Evolutionary conservation across 176 grass and related monocot species (phyloP), one percentile per base, ranked within the genome.

Genomic region (Oryza glaberrima): DNA sequence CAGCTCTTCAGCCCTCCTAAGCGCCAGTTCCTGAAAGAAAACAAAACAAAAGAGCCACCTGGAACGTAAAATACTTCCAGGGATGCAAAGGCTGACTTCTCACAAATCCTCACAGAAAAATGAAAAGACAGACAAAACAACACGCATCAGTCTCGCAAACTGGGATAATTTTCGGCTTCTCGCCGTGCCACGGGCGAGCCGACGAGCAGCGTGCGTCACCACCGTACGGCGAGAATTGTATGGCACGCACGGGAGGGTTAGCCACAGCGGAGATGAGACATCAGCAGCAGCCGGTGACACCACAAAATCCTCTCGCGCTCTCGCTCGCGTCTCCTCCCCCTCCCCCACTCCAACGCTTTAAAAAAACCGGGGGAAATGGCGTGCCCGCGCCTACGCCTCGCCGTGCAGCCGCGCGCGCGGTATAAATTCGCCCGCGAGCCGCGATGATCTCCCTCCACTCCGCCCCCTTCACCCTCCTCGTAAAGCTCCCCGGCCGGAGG

Each of bases 241-340:
- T 81, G 85, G 85, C 77, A 44, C 70, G 45, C 26, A 65, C 6
- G 54, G 76, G 67, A 3, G 65, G 75, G 30, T 84, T 86, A 85
- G 83, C 83, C 73, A 71, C 83, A 83, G 11, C 4, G 52, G 17
- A 10, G 81, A 65, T 74, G 54, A n/a, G 81, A 44, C 3, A 72
- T 74, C 65, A 74, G 25, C 70, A 74, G 16, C 70, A 51, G 28
- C 71, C 71, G 71, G 71, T 73, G 20, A 26, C 14, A 77, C 74
- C 75, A 78, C 83, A 70, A 69, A 58, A 60, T 78, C 66, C 66
- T 78, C 75, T 70, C 48, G 2, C 11, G 48, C 73, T 15, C 54
- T 58, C 52, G 52, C 52, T 5, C 17, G 16, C 51, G 43, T 48
- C 52, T 19, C 16, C 51, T 54, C 51, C 52, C 17, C 17, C 5